Conservation (phyloP, 306 rosid genomes). For the Abrus pulchellus region DNA sequence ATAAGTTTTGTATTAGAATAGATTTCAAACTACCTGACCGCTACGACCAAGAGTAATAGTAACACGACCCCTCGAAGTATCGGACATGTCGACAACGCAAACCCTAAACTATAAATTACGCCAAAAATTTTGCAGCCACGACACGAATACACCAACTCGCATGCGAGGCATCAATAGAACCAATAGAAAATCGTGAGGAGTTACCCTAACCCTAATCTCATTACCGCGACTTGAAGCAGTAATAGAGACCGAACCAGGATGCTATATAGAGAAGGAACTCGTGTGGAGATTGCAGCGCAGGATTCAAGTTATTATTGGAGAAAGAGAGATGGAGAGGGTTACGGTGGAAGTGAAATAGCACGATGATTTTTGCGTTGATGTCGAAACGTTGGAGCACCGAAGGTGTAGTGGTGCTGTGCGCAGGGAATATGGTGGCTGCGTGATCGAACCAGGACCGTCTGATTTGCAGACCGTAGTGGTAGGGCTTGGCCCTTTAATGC, state of each 20-base stretch:
- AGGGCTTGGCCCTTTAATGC: not conserved
- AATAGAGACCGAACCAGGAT: not conserved
- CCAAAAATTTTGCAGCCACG: slow-evolving; percentile 26
- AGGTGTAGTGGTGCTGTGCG: slow-evolving; percentile 21
- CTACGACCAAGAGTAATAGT: slow-evolving; percentile 92
- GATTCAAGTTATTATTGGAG: not conserved
- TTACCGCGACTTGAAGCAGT: slow-evolving; percentile 26
- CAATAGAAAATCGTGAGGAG: slow-evolving; percentile 4
- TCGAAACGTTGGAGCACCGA: slow-evolving; percentile 44
- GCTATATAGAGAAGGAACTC: not conserved
- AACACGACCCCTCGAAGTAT: slow-evolving; percentile 75
- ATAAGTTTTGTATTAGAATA: slow-evolving; percentile 20
- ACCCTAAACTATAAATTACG: slow-evolving; percentile 61
- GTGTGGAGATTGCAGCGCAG: slow-evolving; percentile 15
- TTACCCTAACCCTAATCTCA: slow-evolving; percentile 55
- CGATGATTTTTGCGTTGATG: slow-evolving; percentile 33
- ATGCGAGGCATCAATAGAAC: slow-evolving; percentile 38
- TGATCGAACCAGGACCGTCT: slow-evolving; percentile 44
- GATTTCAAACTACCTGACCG: slow-evolving; percentile 69
- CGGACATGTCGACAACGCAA: slow-evolving; percentile 67
- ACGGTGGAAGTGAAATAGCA: slow-evolving; percentile 12
- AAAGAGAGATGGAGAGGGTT: not conserved
- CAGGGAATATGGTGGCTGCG: slow-evolving; percentile 38
- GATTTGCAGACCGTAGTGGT: slow-evolving; percentile 3
- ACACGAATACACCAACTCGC: slow-evolving; percentile 12